These are phyloP conservation scores for Blastobotrys raffinosifermentans DNA, from an alignment of 1,139 yeast genomes.

Conservation along the genomic window DNA sequence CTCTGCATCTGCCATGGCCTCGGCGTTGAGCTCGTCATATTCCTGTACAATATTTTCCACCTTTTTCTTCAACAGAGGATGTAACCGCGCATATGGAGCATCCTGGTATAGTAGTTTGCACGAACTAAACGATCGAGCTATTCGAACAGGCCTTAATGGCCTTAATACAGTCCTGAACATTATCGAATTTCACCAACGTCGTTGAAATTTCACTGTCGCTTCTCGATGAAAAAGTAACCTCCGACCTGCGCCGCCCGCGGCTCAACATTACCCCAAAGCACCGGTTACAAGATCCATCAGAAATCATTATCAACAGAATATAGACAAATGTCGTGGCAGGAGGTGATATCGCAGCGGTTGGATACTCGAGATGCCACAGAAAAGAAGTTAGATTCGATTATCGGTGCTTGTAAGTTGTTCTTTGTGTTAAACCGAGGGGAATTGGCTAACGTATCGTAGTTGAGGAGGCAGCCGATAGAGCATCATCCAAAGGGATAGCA, in stretches of 20 bases:
- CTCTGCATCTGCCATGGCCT: conserved; percentile 38
- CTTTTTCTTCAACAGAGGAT: conserved; percentile 36
- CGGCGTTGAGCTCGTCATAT: conserved; percentile 41
- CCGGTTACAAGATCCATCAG: no score
- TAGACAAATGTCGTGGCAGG: conserved; percentile 8
- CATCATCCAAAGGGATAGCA: conserved; percentile 4
- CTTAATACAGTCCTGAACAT: no score
- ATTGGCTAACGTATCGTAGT: conserved; percentile 8
- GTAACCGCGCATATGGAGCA: no score
- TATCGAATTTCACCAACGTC: no score
- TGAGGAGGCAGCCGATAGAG: conserved; percentile 13
- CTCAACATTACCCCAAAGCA: no score
- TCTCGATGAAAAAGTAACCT: no score
- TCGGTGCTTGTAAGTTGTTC: conserved; percentile 21
- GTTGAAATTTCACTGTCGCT: no score
- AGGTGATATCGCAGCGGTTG: conserved; percentile 28
- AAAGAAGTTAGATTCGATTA: conserved; percentile 17
- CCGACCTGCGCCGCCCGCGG: no score
- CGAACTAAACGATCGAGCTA: neutral
- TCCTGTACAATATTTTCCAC: conserved; percentile 53
- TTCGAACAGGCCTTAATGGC: neutral
- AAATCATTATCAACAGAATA: no score
- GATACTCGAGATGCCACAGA: conserved; percentile 26
- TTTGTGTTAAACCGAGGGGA: neutral
- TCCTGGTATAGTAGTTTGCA: no score